Evolutionary conservation across 2,329 filamentous ascomycete species (phyloP).

Genomic region (Byssoonygena ceratinophila): DNA sequence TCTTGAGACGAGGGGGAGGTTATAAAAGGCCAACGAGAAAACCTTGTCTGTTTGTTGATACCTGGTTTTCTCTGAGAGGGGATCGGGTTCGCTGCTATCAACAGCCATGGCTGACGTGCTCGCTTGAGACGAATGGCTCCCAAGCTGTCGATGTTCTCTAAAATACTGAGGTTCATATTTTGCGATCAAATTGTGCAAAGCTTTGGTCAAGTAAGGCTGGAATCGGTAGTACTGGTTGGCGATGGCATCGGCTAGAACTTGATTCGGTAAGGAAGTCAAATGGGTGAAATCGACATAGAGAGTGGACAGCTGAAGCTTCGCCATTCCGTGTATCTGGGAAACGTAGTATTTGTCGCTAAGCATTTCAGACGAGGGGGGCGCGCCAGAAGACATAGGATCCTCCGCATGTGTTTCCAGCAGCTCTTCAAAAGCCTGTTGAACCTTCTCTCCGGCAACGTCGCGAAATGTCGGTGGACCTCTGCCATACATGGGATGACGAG

Average conservation of each 20-base stretch:
- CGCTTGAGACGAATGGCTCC: constrained; percentile 55
- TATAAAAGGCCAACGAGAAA: constrained; percentile 87
- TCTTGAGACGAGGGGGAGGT: constrained; percentile 75
- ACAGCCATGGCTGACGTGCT: constrained; percentile 53
- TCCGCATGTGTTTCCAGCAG: constrained; percentile 53
- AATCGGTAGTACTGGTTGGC: constrained; percentile 91
- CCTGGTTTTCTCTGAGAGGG: constrained; percentile 59
- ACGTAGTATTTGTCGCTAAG: constrained; percentile 56
- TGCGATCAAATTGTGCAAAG: constrained; percentile 82
- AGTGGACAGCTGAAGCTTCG: constrained; percentile 52
- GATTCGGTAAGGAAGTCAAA: constrained; percentile 63
- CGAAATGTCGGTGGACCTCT: constrained; percentile 49
- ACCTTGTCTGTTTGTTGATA: constrained; percentile 96
- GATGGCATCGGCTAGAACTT: constrained; percentile 73
- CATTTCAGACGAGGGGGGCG: constrained; percentile 45
- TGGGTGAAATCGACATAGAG: constrained; percentile 65
- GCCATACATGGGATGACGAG: constrained; percentile 39
- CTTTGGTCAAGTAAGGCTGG: constrained; percentile 78
- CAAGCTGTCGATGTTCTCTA: constrained; percentile 77
- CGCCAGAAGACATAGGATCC: constrained; percentile 46
- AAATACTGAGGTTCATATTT: constrained; percentile 94
- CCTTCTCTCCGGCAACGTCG: constrained; percentile 51
- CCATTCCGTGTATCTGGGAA: constrained; percentile 54
- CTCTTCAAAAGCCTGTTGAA: constrained; percentile 53
- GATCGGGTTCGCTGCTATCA: constrained; percentile 46